These are phyloP conservation scores for Arthrobotrys megalospora DNA, from an alignment of 2,329 filamentous ascomycete genomes.

Conservation along the genomic window DNA sequence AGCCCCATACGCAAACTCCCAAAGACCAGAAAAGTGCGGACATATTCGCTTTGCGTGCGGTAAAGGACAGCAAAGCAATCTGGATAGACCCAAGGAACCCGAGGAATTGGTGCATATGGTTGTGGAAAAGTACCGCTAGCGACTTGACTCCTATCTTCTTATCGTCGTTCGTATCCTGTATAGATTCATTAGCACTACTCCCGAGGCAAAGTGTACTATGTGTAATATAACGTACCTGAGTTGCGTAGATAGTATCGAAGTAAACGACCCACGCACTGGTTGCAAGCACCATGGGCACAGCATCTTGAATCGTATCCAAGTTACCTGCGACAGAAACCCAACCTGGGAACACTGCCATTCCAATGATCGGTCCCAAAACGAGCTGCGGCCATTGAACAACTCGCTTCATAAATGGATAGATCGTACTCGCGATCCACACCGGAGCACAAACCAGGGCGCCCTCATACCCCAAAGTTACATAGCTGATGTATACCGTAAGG, in stretches of 20 bases:
- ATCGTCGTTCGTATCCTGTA: conserved; percentile 43
- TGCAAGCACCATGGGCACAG: conserved; percentile 41
- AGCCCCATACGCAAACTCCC: conserved; percentile 38
- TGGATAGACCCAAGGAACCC: conserved; percentile 35
- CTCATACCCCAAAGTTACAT: conserved; percentile 16
- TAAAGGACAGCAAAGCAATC: conserved; percentile 31
- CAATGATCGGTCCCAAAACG: conserved; percentile 26
- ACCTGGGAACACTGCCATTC: conserved; percentile 39
- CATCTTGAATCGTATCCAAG: conserved; percentile 25
- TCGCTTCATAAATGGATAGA: conserved; percentile 42
- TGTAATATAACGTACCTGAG: conserved; percentile 38
- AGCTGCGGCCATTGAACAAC: conserved; percentile 38
- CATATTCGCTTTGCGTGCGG: conserved; percentile 38
- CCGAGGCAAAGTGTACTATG: background rate
- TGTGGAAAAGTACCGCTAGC: conserved; percentile 32
- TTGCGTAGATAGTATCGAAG: conserved; percentile 51
- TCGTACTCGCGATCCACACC: conserved; percentile 24
- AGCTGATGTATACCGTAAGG: conserved; percentile 26
- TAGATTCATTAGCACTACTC: background rate
- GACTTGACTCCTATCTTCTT: conserved; percentile 53
- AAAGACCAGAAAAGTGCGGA: conserved; percentile 42
- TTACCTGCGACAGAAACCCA: conserved; percentile 32
- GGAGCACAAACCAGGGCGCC: conserved; percentile 35
- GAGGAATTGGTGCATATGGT: conserved; percentile 45
- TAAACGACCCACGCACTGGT: conserved; percentile 40